These are phyloP conservation scores for Stagonosporopsis vannaccii DNA, from an alignment of 2,329 filamentous ascomycete species.

Conservation along the genomic window DNA sequence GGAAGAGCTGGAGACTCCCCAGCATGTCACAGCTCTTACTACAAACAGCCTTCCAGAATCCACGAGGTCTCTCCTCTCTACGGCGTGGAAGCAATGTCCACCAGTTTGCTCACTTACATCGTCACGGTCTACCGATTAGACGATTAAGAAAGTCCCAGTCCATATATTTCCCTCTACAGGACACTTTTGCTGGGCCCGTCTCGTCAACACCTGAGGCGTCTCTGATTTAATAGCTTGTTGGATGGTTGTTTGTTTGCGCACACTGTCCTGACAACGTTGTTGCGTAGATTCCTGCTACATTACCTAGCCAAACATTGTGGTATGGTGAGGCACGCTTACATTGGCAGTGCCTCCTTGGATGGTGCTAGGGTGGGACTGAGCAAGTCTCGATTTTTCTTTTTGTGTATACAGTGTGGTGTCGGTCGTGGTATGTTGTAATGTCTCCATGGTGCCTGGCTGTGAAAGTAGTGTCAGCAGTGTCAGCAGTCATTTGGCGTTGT, in stretches of 20 bases:
- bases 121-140: neutral
- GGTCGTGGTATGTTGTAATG: too few relatives aligned
- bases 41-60: too few relatives aligned
- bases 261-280: too few relatives aligned
- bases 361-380: neutral
- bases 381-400: neutral
- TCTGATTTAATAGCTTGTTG: neutral
- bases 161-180: neutral
- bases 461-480: neutral
- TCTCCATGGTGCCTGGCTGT: neutral
- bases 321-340: neutral
- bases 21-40: too few relatives aligned
- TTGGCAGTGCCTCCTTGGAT: neutral
- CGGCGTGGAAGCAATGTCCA: neutral
- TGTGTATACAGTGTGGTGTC: neutral
- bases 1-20: neutral
- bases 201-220: neutral
- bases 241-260: neutral
- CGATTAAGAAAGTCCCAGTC: neutral
- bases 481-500: neutral
- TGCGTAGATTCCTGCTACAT: neutral
- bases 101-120: neutral
- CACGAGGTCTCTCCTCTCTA: too few relatives aligned
- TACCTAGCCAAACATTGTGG: neutral
- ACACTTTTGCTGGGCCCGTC: neutral